phyloP scores from a whole-genome alignment of 2,329 filamentous ascomycete genomes.

The Fusarium drepaniforme region DNA sequence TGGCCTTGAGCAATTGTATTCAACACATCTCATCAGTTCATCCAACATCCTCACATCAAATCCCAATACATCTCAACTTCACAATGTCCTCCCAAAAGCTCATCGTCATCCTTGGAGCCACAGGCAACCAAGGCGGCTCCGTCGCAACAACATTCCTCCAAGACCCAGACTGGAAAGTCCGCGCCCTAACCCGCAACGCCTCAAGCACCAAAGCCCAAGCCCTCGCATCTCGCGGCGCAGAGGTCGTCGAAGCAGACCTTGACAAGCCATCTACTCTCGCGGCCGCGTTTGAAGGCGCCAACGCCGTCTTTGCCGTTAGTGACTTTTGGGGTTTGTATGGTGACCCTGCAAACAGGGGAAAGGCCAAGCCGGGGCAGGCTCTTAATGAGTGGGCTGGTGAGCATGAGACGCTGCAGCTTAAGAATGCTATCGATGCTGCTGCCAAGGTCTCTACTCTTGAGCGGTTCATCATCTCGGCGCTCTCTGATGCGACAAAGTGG shows the following conservation, averaged over 20 bases:
- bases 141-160: slow-evolving; percentile 15
- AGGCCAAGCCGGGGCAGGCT: slow-evolving; percentile 19
- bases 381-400: slow-evolving; percentile 38
- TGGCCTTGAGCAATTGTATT: neutral
- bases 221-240: slow-evolving; percentile 10
- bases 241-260: slow-evolving; percentile 17
- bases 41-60: neutral
- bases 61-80: neutral
- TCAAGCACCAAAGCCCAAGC: slow-evolving; percentile 18
- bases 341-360: slow-evolving; percentile 22
- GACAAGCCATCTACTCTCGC: slow-evolving; percentile 1
- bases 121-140: slow-evolving; percentile 36
- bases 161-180: slow-evolving; percentile 23
- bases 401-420: slow-evolving; percentile 52
- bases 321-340: slow-evolving; percentile 42
- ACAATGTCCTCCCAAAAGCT: slow-evolving; percentile 24
- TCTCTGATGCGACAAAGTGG: slow-evolving; percentile 51
- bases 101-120: slow-evolving; percentile 32
- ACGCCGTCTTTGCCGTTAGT: slow-evolving; percentile 45
- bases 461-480: slow-evolving; percentile 53
- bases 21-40: neutral
- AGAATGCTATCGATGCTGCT: slow-evolving; percentile 52
- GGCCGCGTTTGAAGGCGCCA: slow-evolving; percentile 3
- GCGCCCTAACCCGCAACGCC: slow-evolving; percentile 28
- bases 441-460: slow-evolving; percentile 48